A percentile compares a stretch with the other conserved stretches of the same genome.
Conservation (phyloP, 495 filamentous ascomycete genomes). For the Symbiotaphrina buchneri region DNA sequence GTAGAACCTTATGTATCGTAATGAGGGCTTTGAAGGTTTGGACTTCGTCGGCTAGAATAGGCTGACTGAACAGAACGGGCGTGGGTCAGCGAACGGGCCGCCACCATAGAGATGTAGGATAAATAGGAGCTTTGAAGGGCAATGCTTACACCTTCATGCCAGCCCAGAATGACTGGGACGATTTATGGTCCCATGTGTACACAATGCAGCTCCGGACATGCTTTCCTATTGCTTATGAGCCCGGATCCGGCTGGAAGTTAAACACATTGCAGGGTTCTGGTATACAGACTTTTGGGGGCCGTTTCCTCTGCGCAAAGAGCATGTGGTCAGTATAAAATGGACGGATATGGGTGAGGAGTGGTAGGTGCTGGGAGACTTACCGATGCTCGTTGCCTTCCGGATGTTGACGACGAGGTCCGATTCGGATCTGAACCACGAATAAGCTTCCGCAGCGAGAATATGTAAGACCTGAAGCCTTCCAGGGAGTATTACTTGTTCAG, state of each 20-base stretch:
- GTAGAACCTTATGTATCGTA: conserved; percentile 85
- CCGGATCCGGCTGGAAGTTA: conserved; percentile 1
- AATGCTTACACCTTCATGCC: conserved; percentile 84
- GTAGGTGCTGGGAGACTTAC: conserved; percentile 19
- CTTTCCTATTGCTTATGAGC: conserved; percentile 35
- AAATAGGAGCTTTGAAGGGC: background rate
- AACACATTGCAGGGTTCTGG: conserved; percentile 1
- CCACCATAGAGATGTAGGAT: background rate
- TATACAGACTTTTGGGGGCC: conserved; percentile 61
- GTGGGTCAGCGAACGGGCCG: background rate
- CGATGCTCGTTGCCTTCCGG: conserved; percentile 81
- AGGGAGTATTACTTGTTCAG: conserved; percentile 23
- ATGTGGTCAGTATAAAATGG: conserved; percentile 2
- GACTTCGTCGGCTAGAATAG: conserved; percentile 84
- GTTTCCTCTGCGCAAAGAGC: conserved; percentile 45
- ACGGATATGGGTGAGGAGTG: conserved; percentile 1
- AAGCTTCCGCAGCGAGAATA: conserved; percentile 6
- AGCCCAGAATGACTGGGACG: conserved; percentile 85
- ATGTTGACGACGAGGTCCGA: conserved; percentile 88
- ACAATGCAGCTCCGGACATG: conserved; percentile 97
- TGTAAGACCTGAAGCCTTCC: conserved; percentile 8
- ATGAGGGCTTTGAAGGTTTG: conserved; percentile 88
- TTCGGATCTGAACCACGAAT: conserved; percentile 42
- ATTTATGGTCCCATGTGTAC: conserved; percentile 99
- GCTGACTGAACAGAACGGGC: conserved; percentile 40